Base-by-base conservation (phyloP, 2,329 filamentous ascomycete genomes). In the Aspergillus persii region DNA sequence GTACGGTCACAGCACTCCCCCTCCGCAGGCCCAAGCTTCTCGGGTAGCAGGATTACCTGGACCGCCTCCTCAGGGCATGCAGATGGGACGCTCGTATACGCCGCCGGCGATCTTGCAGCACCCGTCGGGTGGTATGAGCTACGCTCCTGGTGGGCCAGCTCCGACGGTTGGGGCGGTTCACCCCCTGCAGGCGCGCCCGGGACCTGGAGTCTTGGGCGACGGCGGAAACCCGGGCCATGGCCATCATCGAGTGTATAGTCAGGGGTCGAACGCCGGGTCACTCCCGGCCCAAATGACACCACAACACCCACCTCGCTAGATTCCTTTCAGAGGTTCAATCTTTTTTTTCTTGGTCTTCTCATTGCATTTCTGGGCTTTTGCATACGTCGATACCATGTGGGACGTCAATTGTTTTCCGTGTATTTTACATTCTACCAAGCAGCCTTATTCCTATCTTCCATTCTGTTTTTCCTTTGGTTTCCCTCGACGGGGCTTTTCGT, bases 231-330 rank as follows among this genome's bases (percentile, higher is more conserved):
- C 46, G 62, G 0, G 36, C 7, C 36, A 41, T 15, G 65, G 64
- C 11, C 74, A 76, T 60, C 72, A 76, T 55, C 71, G 74, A 18
- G 74, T 71, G 7, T 76, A 75, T 63, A 76, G 74, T 47, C 74
- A 76, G 56, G 71, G 74, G 8, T 74, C 72, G 2, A 65, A 66
- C 56, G 57, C 68, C 27, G 69, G 71, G 5, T 63, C 65, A n/a
- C 62, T 68, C 48, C 67, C 69, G 8, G 69, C 70, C 3, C 53
- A 62, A 36, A 56, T 73, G 52, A 66, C 68, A 23, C 70, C 68
- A 8, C 64, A 68, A 33, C 69, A 70, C 26, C 67, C 68, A 8
- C 67, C 69, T 61, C 71, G 70, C 51, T 68, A 65, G 61, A 7
- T 15, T 41, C 36, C 12, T 15, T 15, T 39, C 9, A 33, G 39